Base-by-base conservation (phyloP, 805 yeast species). In the Limtongia smithiae region DNA sequence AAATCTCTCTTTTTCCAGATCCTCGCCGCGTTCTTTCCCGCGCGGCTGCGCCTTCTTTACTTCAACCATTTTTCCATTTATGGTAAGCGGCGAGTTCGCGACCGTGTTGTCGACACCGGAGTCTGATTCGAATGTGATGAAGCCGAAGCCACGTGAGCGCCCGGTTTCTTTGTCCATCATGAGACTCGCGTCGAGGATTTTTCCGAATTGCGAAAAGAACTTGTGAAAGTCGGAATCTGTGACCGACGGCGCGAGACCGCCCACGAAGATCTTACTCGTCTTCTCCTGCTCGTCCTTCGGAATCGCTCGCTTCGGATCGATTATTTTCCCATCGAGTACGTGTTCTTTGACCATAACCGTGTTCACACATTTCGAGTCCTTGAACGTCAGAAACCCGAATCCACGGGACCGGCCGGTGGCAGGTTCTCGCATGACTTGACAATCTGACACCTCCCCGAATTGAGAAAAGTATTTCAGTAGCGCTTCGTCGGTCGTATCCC, bases 121-220 rank as follows among this genome's bases (percentile, higher is more conserved):
- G 20, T 95, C 94, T 17, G 94, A 80, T 64, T 91, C 97, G 69
- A 85, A 91, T 12, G 98, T 91, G 56, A 91, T 89, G 68, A 91
- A 91, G 1, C 98, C 98, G 68, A 89, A 91, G 22, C 98, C 98
- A 71, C 97, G 80, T 2, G 96, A 88, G 64, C 95, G 80, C 51
- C 97, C 97, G 3, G 97, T 86, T 67, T 90, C 97, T 69, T 91
- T 93, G 68, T 91, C 97, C 60, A 91, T 79, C 98, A 91, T 91
- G 59, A 91, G 78, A 70, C 90, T 97, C 43, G 96, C 95, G 69
- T 93, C 97, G 61, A 91, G 85, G 50, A 91, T 90, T 36, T 81
- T 80, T 60, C 97, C 97, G 68, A 83, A 91, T 68, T 83, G 83
- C 48, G 85, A 79, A 64, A 91, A 91, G 68, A 85, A 89, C 43